These are phyloP conservation scores for Pelargonium nanum DNA, from an alignment of 345 rosid species.

Conservation along the genomic window DNA sequence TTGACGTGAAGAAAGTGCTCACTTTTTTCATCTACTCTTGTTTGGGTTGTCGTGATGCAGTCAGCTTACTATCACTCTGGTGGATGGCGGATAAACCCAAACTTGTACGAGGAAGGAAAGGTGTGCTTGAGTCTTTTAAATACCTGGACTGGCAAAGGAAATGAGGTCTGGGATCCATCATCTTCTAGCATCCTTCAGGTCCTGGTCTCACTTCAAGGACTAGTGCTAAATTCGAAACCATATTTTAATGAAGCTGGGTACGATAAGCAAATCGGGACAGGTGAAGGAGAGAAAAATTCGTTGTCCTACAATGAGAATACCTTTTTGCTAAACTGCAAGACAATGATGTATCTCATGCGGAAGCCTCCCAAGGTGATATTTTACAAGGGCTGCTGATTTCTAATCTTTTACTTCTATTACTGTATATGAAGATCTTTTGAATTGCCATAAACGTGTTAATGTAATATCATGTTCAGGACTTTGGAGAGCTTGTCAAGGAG, in stretches of 20 bases:
- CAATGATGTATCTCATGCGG: conserved; percentile 86
- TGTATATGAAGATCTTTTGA: not conserved
- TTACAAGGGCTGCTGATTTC: too few species aligned
- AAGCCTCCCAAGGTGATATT: conserved; percentile 72
- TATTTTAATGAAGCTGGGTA: conserved; percentile 99
- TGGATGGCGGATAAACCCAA: conserved; percentile 95
- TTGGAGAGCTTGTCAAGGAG: conserved; percentile 59
- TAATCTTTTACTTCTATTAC: too few species aligned
- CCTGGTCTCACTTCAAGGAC: conserved; percentile 91
- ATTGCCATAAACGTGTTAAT: not conserved
- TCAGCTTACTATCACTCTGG: conserved; percentile 95
- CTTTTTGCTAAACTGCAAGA: conserved; percentile 86
- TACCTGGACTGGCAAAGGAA: conserved; percentile 96
- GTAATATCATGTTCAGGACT: conserved; percentile 37
- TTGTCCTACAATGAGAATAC: conserved; percentile 85
- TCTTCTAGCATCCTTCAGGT: conserved; percentile 98
- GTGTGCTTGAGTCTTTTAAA: conserved; percentile 97
- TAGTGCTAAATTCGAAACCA: conserved; percentile 91
- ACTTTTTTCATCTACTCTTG: conserved; percentile 5
- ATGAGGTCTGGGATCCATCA: conserved; percentile 89
- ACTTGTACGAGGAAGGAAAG: conserved; percentile 90
- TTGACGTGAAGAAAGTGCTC: too few species aligned
- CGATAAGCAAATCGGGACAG: conserved; percentile 85
- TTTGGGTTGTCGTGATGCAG: conserved; percentile 32
- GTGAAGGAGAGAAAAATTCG: conserved; percentile 96